Evolutionary conservation across 306 rosid species (phyloP).

Genomic region (Purshia tridentata): DNA sequence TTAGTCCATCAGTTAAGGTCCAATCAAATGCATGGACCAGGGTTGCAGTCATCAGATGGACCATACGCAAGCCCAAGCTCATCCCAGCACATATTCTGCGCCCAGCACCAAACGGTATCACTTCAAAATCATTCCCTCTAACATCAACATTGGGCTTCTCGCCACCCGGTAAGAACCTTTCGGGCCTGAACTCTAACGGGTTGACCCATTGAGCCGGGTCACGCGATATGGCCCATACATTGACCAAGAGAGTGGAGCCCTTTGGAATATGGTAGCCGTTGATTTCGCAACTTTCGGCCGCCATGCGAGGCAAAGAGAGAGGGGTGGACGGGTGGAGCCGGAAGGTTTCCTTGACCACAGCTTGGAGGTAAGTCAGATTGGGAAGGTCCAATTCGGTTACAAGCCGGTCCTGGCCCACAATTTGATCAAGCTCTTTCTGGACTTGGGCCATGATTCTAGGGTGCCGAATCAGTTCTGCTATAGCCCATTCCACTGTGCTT

Average conservation of each 20-base stretch:
- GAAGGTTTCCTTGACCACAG: slow-evolving; percentile 76
- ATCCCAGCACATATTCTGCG: slow-evolving; percentile 74
- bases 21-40: slow-evolving; percentile 62
- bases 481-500: slow-evolving; percentile 79
- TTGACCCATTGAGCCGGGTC: slow-evolving; percentile 57
- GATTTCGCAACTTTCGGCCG: slow-evolving; percentile 51
- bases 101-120: slow-evolving; percentile 80
- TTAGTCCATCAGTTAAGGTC: slow-evolving; percentile 46
- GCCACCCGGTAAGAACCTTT: slow-evolving; percentile 60
- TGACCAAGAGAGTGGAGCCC: slow-evolving; percentile 70
- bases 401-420: slow-evolving; percentile 54
- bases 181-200: slow-evolving; percentile 67
- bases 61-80: slow-evolving; percentile 63
- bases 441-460: slow-evolving; percentile 43
- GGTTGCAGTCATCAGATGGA: slow-evolving; percentile 48
- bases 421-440: slow-evolving; percentile 55
- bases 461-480: slow-evolving; percentile 57
- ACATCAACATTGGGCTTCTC: slow-evolving; percentile 60
- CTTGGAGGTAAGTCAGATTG: slow-evolving; percentile 58
- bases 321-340: slow-evolving; percentile 93
- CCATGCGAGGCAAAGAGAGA: slow-evolving; percentile 67
- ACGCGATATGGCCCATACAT: slow-evolving; percentile 77
- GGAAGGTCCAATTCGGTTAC: slow-evolving; percentile 55
- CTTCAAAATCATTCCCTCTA: slow-evolving; percentile 68
- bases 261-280: slow-evolving; percentile 61